Conservation (phyloP, 768 basidiomycete species). For the Kwoniella sp. region DNA sequence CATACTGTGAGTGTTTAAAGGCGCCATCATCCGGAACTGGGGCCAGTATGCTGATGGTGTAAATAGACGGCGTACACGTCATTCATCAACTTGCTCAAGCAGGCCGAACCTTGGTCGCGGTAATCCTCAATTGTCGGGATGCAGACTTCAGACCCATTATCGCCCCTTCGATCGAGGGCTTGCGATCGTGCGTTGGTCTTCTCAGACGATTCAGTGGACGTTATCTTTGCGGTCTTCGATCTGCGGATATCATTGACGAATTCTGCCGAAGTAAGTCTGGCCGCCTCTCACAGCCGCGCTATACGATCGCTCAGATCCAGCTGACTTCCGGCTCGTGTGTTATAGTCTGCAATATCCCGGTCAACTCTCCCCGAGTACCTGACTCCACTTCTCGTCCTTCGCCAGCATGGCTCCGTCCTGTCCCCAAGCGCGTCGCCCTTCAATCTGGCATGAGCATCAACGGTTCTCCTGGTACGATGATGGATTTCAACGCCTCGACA, state of each 20-base stretch:
- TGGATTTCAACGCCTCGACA: constrained; percentile 25
- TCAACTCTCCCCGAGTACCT: constrained; percentile 65
- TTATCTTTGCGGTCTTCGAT: constrained; percentile 87
- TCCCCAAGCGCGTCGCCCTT: constrained; percentile 63
- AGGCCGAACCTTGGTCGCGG: constrained; percentile 83
- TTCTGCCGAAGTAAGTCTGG: constrained; percentile 76
- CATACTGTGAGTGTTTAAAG: constrained; percentile 86
- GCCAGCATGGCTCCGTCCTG: constrained; percentile 85
- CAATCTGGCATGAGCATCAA: constrained; percentile 22
- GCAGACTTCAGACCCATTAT: constrained; percentile 75
- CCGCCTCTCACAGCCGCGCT: not conserved
- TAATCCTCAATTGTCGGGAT: constrained; percentile 84
- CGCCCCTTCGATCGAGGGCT: constrained; percentile 77
- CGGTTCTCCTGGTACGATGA: constrained; percentile 24
- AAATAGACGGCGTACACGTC: constrained; percentile 84
- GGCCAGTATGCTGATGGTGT: constrained; percentile 10
- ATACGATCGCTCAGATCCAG: constrained; percentile 47
- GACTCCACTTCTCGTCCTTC: constrained; percentile 59
- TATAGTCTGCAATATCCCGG: constrained; percentile 81
- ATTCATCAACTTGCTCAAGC: constrained; percentile 95
- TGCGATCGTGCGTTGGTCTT: constrained; percentile 85
- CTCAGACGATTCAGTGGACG: constrained; percentile 84
- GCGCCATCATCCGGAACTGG: too few relatives aligned
- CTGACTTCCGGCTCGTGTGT: constrained; percentile 2
- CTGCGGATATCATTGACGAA: constrained; percentile 91